Conservation (phyloP, 352 stramenopile genomes). For the Plasmopara halstedii region DNA sequence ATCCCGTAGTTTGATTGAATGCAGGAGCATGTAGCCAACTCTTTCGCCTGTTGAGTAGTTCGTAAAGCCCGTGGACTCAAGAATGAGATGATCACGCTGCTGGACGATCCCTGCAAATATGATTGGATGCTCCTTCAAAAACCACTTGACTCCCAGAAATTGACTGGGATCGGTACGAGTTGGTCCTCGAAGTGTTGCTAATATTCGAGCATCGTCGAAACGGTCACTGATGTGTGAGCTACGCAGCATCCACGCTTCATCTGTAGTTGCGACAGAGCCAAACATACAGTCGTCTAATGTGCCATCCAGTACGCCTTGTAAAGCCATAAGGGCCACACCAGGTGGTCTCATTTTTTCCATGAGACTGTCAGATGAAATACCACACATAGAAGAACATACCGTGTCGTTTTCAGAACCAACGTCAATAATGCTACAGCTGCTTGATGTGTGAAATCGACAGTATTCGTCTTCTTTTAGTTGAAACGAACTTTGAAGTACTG, state of each 20-base stretch:
- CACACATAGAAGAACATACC: constrained; percentile 1
- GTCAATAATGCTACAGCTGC: not conserved
- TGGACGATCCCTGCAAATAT: constrained; percentile 27
- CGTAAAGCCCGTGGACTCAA: constrained; percentile 30
- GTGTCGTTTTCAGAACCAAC: not conserved
- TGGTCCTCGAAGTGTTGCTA: constrained; percentile 25
- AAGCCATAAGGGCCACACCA: constrained; percentile 30
- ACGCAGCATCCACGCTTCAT: constrained; percentile 36
- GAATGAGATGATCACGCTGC: constrained; percentile 30
- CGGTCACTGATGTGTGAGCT: constrained; percentile 46
- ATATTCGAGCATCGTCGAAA: constrained; percentile 25
- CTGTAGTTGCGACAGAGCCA: constrained; percentile 32
- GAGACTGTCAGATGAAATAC: constrained; percentile 7
- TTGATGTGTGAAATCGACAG: constrained; percentile 2
- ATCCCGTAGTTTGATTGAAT: constrained; percentile 33
- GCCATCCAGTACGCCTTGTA: constrained; percentile 36
- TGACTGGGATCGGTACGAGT: constrained; percentile 33
- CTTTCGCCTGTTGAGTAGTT: constrained; percentile 19
- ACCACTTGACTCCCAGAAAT: constrained; percentile 45
- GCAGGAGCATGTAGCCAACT: constrained; percentile 24
- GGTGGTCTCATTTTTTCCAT: constrained; percentile 26
- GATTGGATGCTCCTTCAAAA: constrained; percentile 29
- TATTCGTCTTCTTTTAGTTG: constrained; percentile 6
- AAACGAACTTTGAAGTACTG: constrained; percentile 8
- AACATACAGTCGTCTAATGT: constrained; percentile 46